Conservation (phyloP, 805 yeast species). For the Cyberlindnera mrakii region DNA sequence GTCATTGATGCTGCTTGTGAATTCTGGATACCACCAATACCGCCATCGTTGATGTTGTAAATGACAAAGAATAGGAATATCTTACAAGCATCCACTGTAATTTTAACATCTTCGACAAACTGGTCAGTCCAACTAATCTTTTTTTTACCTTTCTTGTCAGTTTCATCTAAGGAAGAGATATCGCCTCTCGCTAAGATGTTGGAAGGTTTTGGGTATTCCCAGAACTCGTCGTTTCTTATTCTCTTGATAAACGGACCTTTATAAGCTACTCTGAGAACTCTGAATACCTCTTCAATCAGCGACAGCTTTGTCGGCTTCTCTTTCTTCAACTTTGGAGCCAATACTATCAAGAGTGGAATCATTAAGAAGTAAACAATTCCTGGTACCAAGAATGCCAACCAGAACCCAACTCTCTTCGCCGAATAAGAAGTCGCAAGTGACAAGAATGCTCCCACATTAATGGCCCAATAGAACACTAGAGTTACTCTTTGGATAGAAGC, state of each 20-base stretch:
- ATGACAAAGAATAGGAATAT: constrained; percentile 66
- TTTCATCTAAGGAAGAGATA: constrained; percentile 7
- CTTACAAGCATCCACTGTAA: constrained; percentile 65
- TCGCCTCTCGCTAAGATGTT: constrained; percentile 39
- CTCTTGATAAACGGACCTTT: constrained; percentile 39
- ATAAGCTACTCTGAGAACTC: constrained; percentile 33
- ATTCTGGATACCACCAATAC: constrained; percentile 38
- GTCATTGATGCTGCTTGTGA: constrained; percentile 67
- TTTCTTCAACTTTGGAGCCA: constrained; percentile 24
- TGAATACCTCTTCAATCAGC: constrained; percentile 36
- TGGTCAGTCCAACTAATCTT: constrained; percentile 51
- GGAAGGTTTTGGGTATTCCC: constrained; percentile 58
- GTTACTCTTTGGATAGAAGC: constrained; percentile 68
- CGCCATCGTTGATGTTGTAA: constrained; percentile 70
- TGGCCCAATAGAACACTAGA: constrained; percentile 70
- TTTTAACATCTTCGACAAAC: constrained; percentile 66
- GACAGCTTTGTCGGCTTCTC: constrained; percentile 29
- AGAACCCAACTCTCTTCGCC: constrained; percentile 58
- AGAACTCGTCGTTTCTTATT: constrained; percentile 33
- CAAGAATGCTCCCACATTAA: constrained; percentile 69
- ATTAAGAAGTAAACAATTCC: constrained; percentile 51
- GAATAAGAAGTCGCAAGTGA: constrained; percentile 73
- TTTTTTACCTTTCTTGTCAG: constrained; percentile 19
- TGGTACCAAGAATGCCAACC: constrained; percentile 73
- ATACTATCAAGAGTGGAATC: constrained; percentile 37